Conservation (phyloP, 78 protist genomes). For the Cavenderia fasciculata region DNA sequence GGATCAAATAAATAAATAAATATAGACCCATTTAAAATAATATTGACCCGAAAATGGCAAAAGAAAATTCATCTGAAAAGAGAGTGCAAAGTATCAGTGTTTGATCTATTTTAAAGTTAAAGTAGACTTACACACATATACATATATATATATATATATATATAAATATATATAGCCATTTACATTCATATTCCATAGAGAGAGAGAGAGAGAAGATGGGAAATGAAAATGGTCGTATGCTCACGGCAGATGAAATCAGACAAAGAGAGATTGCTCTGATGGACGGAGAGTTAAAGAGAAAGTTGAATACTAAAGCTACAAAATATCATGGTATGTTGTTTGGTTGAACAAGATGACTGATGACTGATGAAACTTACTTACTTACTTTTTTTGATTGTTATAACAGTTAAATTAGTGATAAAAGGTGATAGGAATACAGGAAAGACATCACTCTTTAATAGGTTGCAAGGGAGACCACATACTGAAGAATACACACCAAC, state of each 20-base stretch:
- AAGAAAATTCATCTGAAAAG: no score
- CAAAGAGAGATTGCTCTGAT: constrained; percentile 40
- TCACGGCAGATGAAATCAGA: constrained; percentile 24
- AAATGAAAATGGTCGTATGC: constrained; percentile 46
- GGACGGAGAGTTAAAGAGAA: constrained; percentile 59
- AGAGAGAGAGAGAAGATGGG: constrained; percentile 56
- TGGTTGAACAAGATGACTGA: no score
- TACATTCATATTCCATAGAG: no score
- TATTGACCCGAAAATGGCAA: no score
- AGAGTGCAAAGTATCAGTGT: no score
- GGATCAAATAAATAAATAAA: no score
- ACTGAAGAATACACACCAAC: constrained; percentile 50
- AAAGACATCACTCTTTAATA: constrained; percentile 43
- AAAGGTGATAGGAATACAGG: constrained; percentile 84
- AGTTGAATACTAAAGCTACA: constrained; percentile 43
- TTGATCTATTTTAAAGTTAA: no score
- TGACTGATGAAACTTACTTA: neutral
- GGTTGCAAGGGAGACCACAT: constrained; percentile 58
- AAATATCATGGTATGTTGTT: constrained; percentile 49
- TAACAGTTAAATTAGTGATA: constrained; percentile 56
- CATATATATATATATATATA: no score
- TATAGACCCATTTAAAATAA: no score
- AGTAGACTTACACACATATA: no score
- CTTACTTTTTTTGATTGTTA: neutral
- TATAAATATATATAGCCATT: no score